phyloP scores from a whole-genome alignment of 306 rosid species.

The Trichosanthes cucumerina region DNA sequence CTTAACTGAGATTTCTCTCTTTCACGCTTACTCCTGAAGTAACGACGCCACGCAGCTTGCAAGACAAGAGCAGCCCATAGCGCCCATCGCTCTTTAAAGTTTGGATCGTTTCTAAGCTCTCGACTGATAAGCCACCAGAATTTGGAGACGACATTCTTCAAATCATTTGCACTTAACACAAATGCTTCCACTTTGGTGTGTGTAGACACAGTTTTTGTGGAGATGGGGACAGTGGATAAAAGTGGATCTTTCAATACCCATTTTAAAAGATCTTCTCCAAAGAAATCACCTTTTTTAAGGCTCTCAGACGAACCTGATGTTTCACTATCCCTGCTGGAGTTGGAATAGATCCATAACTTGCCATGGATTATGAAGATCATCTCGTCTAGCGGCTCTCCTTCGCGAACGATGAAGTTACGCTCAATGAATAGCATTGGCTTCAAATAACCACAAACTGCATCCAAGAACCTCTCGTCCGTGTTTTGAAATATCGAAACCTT shows the following conservation, averaged over 20 bases:
- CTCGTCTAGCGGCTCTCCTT: conserved; percentile 16
- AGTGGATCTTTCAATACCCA: neutral
- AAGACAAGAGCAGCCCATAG: neutral
- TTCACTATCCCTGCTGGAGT: neutral
- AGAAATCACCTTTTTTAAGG: neutral
- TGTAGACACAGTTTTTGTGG: neutral
- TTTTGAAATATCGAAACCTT: conserved; percentile 15
- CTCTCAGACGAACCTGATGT: neutral
- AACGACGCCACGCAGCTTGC: neutral
- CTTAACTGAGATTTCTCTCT: neutral
- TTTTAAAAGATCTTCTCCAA: conserved; percentile 14
- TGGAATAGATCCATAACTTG: neutral
- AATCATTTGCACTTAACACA: conserved; percentile 9
- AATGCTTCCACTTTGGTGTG: conserved; percentile 15
- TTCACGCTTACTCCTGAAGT: neutral
- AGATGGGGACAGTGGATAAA: conserved; percentile 5
- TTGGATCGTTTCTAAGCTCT: neutral
- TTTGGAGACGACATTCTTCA: conserved; percentile 5
- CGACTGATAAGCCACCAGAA: conserved; percentile 11
- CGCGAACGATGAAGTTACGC: neutral
- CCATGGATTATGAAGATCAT: conserved; percentile 17
- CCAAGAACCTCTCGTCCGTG: neutral
- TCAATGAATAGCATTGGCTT: conserved; percentile 12
- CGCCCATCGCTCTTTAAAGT: neutral
- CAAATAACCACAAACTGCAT: conserved; percentile 10